phyloP scores from a whole-genome alignment of 2,329 filamentous ascomycete species.

The Penicillium sp. region DNA sequence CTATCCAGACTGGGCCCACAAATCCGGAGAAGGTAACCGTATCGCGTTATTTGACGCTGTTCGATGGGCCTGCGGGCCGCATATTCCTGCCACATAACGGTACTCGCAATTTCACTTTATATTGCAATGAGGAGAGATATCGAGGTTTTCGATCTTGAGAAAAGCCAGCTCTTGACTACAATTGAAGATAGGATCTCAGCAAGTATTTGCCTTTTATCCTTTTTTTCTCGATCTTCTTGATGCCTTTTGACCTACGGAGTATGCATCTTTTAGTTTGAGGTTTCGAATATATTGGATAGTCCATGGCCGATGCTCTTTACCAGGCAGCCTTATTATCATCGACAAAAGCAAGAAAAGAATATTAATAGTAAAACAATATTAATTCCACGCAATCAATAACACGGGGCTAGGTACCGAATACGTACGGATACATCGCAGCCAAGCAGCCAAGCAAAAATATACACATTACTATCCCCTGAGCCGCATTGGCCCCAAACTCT shows the following conservation, averaged over 20 bases:
- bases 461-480: neutral
- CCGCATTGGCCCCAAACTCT: slow-evolving; percentile 8
- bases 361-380: neutral
- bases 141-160: too few relatives aligned
- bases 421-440: neutral
- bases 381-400: slow-evolving; percentile 2
- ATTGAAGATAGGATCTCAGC: neutral
- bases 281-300: neutral
- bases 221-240: neutral
- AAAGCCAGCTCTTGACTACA: neutral
- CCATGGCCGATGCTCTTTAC: neutral
- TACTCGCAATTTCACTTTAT: neutral
- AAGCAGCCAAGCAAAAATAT: neutral
- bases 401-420: neutral
- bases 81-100: neutral
- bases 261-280: neutral
- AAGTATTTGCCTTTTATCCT: neutral
- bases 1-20: neutral
- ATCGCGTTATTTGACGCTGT: neutral
- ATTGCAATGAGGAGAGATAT: neutral
- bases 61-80: neutral
- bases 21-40: slow-evolving; percentile 1
- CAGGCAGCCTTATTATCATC: neutral
- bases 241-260: neutral
- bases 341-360: neutral